phyloP scores from a whole-genome alignment of 805 yeast species.

The Teunomyces stri region DNA sequence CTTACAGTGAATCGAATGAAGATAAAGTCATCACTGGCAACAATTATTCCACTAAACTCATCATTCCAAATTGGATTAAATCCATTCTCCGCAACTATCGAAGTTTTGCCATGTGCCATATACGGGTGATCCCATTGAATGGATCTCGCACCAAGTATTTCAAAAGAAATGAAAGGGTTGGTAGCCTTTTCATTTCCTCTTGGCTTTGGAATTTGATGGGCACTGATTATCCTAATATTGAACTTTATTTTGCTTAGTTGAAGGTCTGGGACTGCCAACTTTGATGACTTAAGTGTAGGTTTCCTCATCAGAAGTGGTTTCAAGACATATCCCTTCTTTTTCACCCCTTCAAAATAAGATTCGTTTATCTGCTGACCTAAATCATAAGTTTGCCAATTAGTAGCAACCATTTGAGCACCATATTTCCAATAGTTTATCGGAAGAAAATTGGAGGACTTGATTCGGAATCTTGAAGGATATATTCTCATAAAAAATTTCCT shows the following conservation, averaged over 20 bases:
- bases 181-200: slow-evolving; percentile 46
- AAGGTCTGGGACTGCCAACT: not conserved
- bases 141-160: slow-evolving; percentile 47
- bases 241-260: slow-evolving; percentile 12
- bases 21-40: slow-evolving; percentile 44
- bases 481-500: slow-evolving; percentile 71
- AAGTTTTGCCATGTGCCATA: slow-evolving; percentile 11
- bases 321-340: slow-evolving; percentile 69
- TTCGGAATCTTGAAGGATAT: slow-evolving; percentile 79
- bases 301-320: slow-evolving; percentile 58
- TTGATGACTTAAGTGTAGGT: slow-evolving; percentile 22
- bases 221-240: slow-evolving; percentile 58
- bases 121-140: slow-evolving; percentile 22
- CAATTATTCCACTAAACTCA: slow-evolving; percentile 41
- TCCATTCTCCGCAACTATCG: slow-evolving; percentile 61
- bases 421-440: slow-evolving; percentile 79
- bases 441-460: slow-evolving; percentile 75
- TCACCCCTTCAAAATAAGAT: slow-evolving; percentile 66
- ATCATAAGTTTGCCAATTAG: slow-evolving; percentile 95
- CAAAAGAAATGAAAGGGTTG: slow-evolving; percentile 64
- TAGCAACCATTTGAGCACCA: slow-evolving; percentile 94
- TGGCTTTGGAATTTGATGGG: slow-evolving; percentile 79
- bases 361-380: slow-evolving; percentile 85
- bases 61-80: slow-evolving; percentile 85
- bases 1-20: slow-evolving; percentile 47